Evolutionary conservation across 2,329 filamentous ascomycete species (phyloP), one percentile per base, ranked within the genome.

Genomic region (Laburnicola sp.): DNA sequence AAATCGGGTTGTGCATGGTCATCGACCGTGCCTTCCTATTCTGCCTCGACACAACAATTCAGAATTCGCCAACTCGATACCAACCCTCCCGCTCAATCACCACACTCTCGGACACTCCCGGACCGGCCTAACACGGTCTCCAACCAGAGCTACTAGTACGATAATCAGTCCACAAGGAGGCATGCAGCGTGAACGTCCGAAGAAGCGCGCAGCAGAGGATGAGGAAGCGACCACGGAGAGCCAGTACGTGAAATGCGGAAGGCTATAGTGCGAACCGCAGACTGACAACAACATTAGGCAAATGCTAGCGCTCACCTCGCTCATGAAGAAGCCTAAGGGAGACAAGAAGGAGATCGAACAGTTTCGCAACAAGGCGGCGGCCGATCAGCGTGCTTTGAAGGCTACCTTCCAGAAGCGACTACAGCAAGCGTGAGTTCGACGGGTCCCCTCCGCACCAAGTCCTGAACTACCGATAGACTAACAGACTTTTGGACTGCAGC

Each of bases 281-380:
- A 21, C 54, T 60, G 32, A 64, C 22, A 31, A 2, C 2, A 10
- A 25, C 3, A 2, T 6, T 22, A 69, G 67, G 45, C 54, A 64
- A 27, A 51, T 68, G n/a, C 47, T 62, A 6, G 58, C 56, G 3
- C 23, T 66, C 26, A 37, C 42, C 4, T 51, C 52, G 9, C 45
- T 64, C 3, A 45, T 69, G 23, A 58, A 60, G 44, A 62, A 50
- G 26, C 60, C 56, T 1, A 63, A 56, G 40, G 48, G 37, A 9
- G 56, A 64, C 4, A 51, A 64, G 23, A 59, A 61, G 6, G 64
- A 66, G 16, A 28, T 66, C 8, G 48, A 61, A 22, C 50, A 59
- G 11, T 63, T 72, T 37, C 53, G 49, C 8, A 34, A 32, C n/a
- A 61, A 47, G 43, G 55, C 67, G 9, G 47, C 49, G 10, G 41